Base-by-base conservation (phyloP, 805 yeast genomes). In the Sporopachydermia quercuum region DNA sequence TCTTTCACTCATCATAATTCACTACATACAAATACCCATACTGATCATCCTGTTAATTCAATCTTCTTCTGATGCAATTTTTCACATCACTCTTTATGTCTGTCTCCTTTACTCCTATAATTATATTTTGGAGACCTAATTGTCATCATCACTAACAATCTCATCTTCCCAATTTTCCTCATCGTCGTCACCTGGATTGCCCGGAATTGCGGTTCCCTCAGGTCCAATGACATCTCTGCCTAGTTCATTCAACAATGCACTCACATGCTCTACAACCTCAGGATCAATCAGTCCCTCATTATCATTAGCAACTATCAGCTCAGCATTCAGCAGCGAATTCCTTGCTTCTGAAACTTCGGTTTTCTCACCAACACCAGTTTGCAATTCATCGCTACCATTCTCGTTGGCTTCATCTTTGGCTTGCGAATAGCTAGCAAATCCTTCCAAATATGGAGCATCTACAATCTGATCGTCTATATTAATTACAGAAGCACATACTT, bases 391-490 rank as follows among this genome's bases (percentile, higher is more conserved):
- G 5, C 15, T 14, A 33, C 54, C 51, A 2, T 37, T 30, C 6
- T 34, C n/a, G n/a, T n/a, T n/a, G 16, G 42, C 47, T 52, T 42
- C 52, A 56, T 16, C 40, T 44, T 66, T 61, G n/a, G 69, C 62
- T 14, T 60, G 56, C 39, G 81, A 58, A 45, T 74, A 64, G 51
- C 77, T 68, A 0, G 91, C 75, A 50, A 87, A 73, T 0, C 91
- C 93, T 52, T 84, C 93, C 46, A 86, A 61, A 55, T 91, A 91
- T 52, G 71, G 80, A 34, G 78, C 69, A 51, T 91, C 97, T 42
- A 84, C 64, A 44, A 84, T 74, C 49, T 76, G 78, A 49, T 89
- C 96, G 59, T 89, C 86, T 37, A 89, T 71, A 44, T 81, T 89
- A 49, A 78, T 78, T 14, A 78, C 66, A 17, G 69, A 68, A 14